Evolutionary conservation across 176 grass and related monocot genomes (phyloP).

Genomic region (Oryza officinalis): DNA sequence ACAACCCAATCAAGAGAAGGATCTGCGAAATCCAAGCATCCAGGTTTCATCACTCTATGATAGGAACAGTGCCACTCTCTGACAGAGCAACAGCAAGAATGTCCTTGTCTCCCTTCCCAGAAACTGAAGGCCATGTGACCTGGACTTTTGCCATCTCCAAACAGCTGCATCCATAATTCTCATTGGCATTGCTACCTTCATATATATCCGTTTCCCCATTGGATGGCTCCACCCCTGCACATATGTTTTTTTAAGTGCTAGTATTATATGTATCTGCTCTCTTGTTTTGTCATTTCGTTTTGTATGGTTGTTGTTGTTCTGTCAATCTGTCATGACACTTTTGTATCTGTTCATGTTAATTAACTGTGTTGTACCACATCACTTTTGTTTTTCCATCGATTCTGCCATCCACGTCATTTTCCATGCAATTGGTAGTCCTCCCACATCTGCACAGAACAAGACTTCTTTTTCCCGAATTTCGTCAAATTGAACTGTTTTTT

Average conservation of each 20-base stretch:
- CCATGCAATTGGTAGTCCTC: neutral
- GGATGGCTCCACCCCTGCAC: conserved; percentile 31
- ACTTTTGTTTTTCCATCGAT: neutral
- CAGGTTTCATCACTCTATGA: neutral
- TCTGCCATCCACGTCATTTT: neutral
- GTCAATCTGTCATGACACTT: conserved; percentile 6
- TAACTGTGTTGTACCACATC: neutral
- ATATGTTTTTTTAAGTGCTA: neutral
- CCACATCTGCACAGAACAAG: neutral
- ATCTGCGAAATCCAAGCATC: neutral
- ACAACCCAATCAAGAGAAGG: neutral
- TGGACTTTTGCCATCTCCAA: neutral
- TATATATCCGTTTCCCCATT: conserved; percentile 19
- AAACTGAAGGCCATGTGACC: conserved; percentile 25
- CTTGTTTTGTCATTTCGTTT: conserved; percentile 21
- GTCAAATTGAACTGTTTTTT: neutral
- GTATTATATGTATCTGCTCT: neutral
- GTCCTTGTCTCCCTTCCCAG: conserved; percentile 17
- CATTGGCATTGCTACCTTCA: neutral
- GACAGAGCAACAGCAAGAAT: conserved; percentile 12
- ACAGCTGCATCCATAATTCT: neutral
- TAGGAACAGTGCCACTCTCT: neutral
- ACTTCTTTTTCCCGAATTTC: neutral
- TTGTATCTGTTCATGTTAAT: neutral
- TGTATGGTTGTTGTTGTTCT: conserved; percentile 28